Conservation (phyloP, 345 rosid genomes). For the Cardiospermum halicacabum region DNA sequence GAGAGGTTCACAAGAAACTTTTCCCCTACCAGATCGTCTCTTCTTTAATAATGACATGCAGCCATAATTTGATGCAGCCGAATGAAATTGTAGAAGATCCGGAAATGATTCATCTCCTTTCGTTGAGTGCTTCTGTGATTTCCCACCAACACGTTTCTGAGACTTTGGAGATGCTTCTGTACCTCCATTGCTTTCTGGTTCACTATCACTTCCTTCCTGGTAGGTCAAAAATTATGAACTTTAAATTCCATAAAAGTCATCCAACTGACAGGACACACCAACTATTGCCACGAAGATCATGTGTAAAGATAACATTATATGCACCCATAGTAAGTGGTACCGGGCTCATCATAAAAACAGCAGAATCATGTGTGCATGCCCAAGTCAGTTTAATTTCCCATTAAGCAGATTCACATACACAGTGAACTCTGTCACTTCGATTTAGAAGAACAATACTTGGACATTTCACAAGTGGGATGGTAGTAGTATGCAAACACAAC, state of each 20-base stretch:
- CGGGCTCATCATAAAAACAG: neutral
- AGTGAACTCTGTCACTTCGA: neutral
- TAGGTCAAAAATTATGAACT: constrained; percentile 19
- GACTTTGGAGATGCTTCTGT: constrained; percentile 38
- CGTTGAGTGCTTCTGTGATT: constrained; percentile 33
- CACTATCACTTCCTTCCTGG: constrained; percentile 77
- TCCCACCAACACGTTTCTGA: constrained; percentile 47
- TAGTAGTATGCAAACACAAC: neutral
- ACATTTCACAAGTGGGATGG: neutral
- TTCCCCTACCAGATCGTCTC: constrained; percentile 54
- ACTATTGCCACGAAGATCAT: neutral
- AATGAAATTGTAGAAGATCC: constrained; percentile 64
- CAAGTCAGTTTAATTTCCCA: neutral
- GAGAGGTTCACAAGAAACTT: constrained; percentile 19
- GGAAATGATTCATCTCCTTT: constrained; percentile 43
- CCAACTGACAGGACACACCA: neutral
- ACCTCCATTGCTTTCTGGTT: constrained; percentile 55
- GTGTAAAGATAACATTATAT: neutral
- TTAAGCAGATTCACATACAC: neutral
- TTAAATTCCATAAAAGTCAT: constrained; percentile 13
- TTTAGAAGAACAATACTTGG: neutral
- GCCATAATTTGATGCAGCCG: constrained; percentile 48
- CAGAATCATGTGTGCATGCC: neutral
- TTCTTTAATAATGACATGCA: constrained; percentile 58
- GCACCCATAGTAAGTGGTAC: neutral